Conservation (phyloP, 108 stramenopile species). For the Hondaea fermentalgiana region DNA sequence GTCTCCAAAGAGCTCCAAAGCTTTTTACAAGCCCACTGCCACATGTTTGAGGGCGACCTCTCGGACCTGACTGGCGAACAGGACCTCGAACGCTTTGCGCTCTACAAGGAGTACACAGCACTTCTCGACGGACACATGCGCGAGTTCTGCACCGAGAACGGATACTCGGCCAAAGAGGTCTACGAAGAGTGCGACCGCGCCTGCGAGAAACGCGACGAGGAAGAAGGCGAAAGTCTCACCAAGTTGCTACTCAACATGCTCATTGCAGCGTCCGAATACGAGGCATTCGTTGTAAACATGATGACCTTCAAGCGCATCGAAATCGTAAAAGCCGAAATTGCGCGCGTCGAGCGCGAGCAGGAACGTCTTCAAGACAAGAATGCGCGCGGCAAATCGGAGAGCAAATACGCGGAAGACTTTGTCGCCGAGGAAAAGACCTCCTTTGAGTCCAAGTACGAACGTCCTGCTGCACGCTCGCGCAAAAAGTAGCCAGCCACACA, state of each 20-base stretch:
- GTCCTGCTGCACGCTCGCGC: not conserved
- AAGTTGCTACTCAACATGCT: not conserved
- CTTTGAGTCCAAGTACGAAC: not conserved
- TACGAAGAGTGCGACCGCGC: not conserved
- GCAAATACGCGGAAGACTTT: not conserved
- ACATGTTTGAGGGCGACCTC: not conserved
- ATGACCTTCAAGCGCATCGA: slow-evolving; percentile 3
- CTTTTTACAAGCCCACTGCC: not conserved
- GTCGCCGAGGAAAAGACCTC: not conserved
- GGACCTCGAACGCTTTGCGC: not conserved
- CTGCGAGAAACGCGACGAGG: not conserved
- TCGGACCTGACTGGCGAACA: not conserved
- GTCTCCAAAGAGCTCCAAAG: not conserved
- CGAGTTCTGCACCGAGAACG: not conserved
- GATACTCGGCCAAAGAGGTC: not conserved
- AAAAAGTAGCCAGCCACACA: too few relatives aligned
- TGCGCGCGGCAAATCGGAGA: not conserved
- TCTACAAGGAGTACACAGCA: not conserved
- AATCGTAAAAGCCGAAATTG: not conserved
- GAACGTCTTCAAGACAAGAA: not conserved
- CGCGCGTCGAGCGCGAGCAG: not conserved
- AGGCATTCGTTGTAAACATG: not conserved
- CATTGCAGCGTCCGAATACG: not conserved
- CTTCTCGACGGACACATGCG: not conserved
- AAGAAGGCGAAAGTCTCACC: not conserved